phyloP scores from a whole-genome alignment of 768 basidiomycete genomes.

The Tricholoma terreum region DNA sequence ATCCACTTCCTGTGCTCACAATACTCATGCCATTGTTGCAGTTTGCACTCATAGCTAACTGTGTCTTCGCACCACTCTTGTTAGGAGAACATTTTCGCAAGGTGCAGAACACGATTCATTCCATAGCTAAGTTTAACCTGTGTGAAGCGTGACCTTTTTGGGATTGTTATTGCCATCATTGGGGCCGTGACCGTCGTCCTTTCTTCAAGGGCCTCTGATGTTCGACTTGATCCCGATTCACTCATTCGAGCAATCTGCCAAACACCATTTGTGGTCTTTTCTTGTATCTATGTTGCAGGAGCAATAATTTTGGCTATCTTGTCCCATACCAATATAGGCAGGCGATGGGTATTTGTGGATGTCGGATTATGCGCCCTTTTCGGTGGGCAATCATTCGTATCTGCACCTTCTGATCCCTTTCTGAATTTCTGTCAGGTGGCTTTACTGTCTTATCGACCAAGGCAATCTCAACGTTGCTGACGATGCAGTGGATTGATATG shows the following conservation, averaged over 20 bases:
- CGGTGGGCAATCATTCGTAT: conserved; percentile 39
- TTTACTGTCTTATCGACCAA: conserved; percentile 96
- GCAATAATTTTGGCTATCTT: conserved; percentile 61
- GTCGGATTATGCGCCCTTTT: conserved; percentile 85
- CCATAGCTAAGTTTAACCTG: conserved; percentile 13
- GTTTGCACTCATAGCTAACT: conserved; percentile 95
- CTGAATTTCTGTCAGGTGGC: conserved; percentile 52
- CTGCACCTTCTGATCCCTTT: not conserved
- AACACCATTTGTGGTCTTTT: conserved; percentile 72
- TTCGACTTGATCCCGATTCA: conserved; percentile 62
- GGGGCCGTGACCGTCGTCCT: conserved; percentile 94
- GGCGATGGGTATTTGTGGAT: conserved; percentile 75
- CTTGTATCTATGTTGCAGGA: conserved; percentile 55
- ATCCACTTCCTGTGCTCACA: conserved; percentile 3
- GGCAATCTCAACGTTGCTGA: conserved; percentile 83
- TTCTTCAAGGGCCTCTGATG: conserved; percentile 68
- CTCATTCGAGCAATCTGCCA: conserved; percentile 70
- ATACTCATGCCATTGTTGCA: conserved; percentile 25
- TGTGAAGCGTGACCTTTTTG: conserved; percentile 68
- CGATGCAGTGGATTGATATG: conserved; percentile 71
- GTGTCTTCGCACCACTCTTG: conserved; percentile 86
- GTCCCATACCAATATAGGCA: conserved; percentile 62
- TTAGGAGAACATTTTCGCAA: conserved; percentile 80
- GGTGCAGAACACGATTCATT: conserved; percentile 35
- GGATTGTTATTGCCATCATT: conserved; percentile 75